Conservation (phyloP, 495 filamentous ascomycete genomes). For the Stereocaulon alpinum region DNA sequence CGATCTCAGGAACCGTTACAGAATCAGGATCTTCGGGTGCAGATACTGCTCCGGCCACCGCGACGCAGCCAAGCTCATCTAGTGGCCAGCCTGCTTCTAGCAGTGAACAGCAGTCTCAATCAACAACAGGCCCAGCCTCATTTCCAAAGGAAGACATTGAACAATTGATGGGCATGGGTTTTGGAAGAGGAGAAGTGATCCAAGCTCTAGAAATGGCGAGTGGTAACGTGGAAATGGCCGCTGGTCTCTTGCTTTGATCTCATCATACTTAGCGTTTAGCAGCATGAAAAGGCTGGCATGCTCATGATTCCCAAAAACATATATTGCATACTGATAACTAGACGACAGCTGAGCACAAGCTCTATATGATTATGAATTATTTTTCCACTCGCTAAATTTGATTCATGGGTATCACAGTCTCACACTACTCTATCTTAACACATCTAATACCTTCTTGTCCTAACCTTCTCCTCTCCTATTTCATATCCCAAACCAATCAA, state of each 20-base stretch:
- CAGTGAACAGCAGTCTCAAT: constrained; percentile 19
- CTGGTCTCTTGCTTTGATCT: constrained; percentile 60
- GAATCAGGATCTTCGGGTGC: constrained; percentile 18
- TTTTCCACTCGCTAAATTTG: not conserved
- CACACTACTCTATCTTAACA: not conserved
- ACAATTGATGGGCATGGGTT: constrained; percentile 69
- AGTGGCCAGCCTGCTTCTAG: constrained; percentile 11
- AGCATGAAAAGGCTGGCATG: not conserved
- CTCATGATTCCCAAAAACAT: not conserved
- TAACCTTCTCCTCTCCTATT: not conserved
- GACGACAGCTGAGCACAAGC: not conserved
- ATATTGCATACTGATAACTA: not conserved
- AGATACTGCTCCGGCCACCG: constrained; percentile 15
- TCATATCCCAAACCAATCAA: constrained; percentile 7
- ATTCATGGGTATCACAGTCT: not conserved
- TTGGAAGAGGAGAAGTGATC: constrained; percentile 64
- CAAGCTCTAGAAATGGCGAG: constrained; percentile 70
- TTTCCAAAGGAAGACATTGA: constrained; percentile 55
- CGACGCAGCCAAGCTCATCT: constrained; percentile 8
- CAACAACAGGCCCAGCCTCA: constrained; percentile 17
- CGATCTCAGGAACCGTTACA: constrained; percentile 70
- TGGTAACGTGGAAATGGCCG: constrained; percentile 79
- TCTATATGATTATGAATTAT: constrained; percentile 1
- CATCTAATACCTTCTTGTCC: too few relatives aligned
- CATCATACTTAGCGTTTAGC: not conserved